Evolutionary conservation across 352 stramenopile genomes (phyloP), one percentile per base, ranked within the genome.

Genomic region (Pythium dissimile): DNA sequence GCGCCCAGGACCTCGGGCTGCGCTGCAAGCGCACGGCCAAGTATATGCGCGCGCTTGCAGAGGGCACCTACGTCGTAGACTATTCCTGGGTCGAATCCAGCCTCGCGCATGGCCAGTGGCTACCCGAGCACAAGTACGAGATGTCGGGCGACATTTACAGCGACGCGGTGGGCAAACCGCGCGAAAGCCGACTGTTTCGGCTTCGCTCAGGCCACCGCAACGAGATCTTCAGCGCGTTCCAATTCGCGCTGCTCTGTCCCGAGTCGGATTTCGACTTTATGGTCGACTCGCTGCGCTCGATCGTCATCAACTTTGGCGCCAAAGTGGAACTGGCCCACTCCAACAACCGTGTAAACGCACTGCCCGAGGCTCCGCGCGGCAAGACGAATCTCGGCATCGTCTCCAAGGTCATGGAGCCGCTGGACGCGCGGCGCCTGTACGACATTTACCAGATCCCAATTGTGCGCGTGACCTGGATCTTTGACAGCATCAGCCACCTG

Each of bases 401-500:
- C 5, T 84, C 82, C 43, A 91, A 92, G 47, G 67, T 56, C n/a
- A 84, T 84, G 32, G 55, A 77, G 1, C 72, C 79, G 1, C 62
- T 59, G 7, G 71, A 78, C 18, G 85, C 84, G 28, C 84, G 77
- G 57, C 44, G 52, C 34, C 71, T 86, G 30, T 92, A 72, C 73
- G 54, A 84, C 31, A 64, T 83, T 43, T 75, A 88, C 54, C 70
- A 87, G 34, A 90, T 93, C 45, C 86, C 84, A 12, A 92, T 95
- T 35, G 84, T 95, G 37, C 86, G 84, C 23, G 86, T 92, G 42
- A 88, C 81, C 34, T 95, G 86, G 86, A 77, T 95, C 54, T 89
- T 92, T 41, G 86, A 95, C 66, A 93, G 86, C 65, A 88, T 95
- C 62, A 93, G 82, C 56, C 69, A 94, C 63, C 67, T 93, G 18